Evolutionary conservation across 2,329 filamentous ascomycete species (phyloP), one percentile per base, ranked within the genome.

Genomic region (Zasmidium citrigriseum): DNA sequence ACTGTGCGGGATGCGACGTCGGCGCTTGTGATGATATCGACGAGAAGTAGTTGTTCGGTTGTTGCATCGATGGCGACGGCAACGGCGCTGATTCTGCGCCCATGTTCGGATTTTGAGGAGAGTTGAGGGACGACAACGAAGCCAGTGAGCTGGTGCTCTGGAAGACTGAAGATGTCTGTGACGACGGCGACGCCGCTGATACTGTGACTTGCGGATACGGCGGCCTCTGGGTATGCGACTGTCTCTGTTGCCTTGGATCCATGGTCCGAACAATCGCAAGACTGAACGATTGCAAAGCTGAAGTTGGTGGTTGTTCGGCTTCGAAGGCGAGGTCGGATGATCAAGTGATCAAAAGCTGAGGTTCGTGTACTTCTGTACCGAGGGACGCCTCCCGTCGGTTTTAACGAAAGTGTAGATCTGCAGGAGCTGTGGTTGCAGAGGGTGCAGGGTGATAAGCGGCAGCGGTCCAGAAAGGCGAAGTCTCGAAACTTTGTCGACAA

Each of bases 61-160:
- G 70, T 12, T 71, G 67, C 22, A 66, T 53, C 24, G 68, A 66
- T 9, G 71, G 71, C 38, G 71, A 72, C 12, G 71, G 69, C 47
- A 73, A 53, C 3, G 70, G 59, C 67, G 76, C 60, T 65, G 75
- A 62, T 72, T 70, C 18, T 68, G 70, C 27, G 67, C 68, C 55
- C 74, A 72, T 47, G 70, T 69, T 54, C 72, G 68, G 44, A 62
- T 58, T 58, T 67, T 64, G 58, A 55, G 57, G 12, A 45, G 59
- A 51, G 56, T 58, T 60, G 60, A 70, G 63, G 24, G 63, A 66
- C 46, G 69, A 66, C 25, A 78, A 65, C 46, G 74, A 76, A 29
- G 75, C 70, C 27, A 76, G 71, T 66, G 76, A 79, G 69, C 72
- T 77, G 57, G 75, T 77, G 69, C 72, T 76, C 53, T 75, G 72